Evolutionary conservation across 2,329 filamentous ascomycete genomes (phyloP).

Genomic region (Tolypocladium album): DNA sequence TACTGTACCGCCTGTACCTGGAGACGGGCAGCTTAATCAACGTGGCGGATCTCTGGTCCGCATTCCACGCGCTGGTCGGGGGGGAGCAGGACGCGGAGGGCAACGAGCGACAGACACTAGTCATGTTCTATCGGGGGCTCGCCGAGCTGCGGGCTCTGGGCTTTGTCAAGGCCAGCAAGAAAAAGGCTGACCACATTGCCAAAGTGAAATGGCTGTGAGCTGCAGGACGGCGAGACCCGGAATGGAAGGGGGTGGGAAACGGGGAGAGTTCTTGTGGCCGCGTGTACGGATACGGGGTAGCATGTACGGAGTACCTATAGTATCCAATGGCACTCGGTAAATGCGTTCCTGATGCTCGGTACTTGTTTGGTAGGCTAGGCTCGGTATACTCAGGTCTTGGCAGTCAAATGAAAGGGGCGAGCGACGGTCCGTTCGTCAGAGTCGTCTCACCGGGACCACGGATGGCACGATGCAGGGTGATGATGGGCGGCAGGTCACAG

Average conservation of each 20-base stretch:
- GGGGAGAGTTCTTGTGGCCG: not conserved
- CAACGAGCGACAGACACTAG: constrained; percentile 49
- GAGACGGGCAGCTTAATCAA: constrained; percentile 72
- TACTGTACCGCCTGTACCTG: constrained; percentile 69
- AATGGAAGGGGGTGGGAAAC: too few relatives aligned
- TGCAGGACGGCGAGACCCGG: constrained; percentile 26
- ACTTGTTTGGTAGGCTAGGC: not conserved
- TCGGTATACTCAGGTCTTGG: not conserved
- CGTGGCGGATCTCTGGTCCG: constrained; percentile 67
- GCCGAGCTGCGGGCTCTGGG: constrained; percentile 80
- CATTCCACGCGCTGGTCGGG: constrained; percentile 56
- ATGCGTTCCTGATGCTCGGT: not conserved
- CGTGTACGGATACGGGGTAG: not conserved
- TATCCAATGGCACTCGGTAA: not conserved
- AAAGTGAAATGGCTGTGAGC: constrained; percentile 72
- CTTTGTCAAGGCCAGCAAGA: constrained; percentile 79
- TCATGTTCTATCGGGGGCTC: constrained; percentile 74
- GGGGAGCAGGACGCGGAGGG: constrained; percentile 30
- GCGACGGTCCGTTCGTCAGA: not conserved
- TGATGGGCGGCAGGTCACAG: not conserved
- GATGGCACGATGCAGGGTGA: not conserved
- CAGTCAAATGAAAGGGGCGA: not conserved
- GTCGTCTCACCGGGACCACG: not conserved
- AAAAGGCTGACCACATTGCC: constrained; percentile 84
- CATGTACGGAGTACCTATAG: too few relatives aligned